Evolutionary conservation across 352 stramenopile species (phyloP).

Genomic region (Pythium rishiriense): DNA sequence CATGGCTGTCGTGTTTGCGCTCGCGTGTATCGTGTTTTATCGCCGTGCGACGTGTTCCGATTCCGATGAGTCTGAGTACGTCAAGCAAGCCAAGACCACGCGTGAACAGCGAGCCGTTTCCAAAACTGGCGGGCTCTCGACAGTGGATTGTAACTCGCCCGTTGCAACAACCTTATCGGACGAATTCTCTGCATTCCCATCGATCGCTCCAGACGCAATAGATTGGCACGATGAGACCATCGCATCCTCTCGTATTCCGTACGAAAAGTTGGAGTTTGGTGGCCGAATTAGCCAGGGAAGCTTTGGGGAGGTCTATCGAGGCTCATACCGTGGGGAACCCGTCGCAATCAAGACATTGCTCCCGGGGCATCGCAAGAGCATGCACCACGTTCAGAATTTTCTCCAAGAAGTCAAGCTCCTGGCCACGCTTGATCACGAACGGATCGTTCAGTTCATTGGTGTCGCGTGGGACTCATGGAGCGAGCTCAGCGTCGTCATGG

Average conservation of each 20-base stretch:
- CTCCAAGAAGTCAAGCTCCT: conserved; percentile 55
- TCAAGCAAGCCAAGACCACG: conserved; percentile 1
- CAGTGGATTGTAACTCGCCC: neutral
- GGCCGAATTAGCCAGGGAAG: conserved; percentile 42
- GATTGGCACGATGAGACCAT: conserved; percentile 14
- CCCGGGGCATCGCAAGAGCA: conserved; percentile 41
- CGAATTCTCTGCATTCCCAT: neutral
- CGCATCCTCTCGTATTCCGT: conserved; percentile 36
- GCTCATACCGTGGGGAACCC: conserved; percentile 37
- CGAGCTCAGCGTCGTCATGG: conserved; percentile 21
- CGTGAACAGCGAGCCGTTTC: conserved; percentile 2
- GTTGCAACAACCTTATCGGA: neutral
- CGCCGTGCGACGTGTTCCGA: neutral
- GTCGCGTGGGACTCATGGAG: conserved; percentile 47
- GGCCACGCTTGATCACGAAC: conserved; percentile 56
- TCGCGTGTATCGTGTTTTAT: conserved; percentile 9
- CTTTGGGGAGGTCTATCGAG: conserved; percentile 48
- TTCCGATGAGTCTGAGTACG: neutral
- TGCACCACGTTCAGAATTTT: conserved; percentile 46
- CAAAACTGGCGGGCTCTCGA: neutral
- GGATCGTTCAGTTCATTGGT: conserved; percentile 59
- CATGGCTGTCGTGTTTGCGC: neutral
- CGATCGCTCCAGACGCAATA: neutral
- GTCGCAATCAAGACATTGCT: conserved; percentile 61
- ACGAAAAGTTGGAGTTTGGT: conserved; percentile 38